Evolutionary conservation across 345 rosid genomes (phyloP), one percentile per base, ranked within the genome.

Genomic region (Cochlearia excelsa): DNA sequence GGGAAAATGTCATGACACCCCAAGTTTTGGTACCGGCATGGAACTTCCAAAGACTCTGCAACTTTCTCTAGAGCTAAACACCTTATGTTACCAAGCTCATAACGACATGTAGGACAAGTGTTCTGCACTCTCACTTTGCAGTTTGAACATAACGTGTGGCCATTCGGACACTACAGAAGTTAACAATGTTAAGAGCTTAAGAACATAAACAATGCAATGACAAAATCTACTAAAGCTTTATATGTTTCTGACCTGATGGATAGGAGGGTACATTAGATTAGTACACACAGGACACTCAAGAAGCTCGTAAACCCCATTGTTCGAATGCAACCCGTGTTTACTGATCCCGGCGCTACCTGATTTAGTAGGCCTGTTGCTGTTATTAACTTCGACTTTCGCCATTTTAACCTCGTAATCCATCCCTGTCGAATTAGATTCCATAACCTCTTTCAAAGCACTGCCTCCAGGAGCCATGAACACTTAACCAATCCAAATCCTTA

Each of bases 31-130:
- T 84, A 82, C 63, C 78, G 84, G 78, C 98, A 88, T 30, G 96
- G 87, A 51, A 88, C 83, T 68, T 88, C 95, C 51, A 92, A 68
- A 2, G 98, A 86, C 61, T 83, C 92, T 0, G 96, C 98, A 46
- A 91, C 90, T 76, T 86, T 91, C 79, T 91, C 98, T 51, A 91
- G 70, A 50, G 90, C 98, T 80, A 91, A 74, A 68, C 98, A 91
- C 69, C 96, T 77, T 69, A 91, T 91, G 70, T 88, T 86, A 50
- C 98, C 98, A 58, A 91, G 95, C 72, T 86, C 96, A 51, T 77
- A 76, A 6, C 90, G 85, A 77, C 98, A 91, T 49, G 95, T 86
- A 26, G 95, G 98, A 66, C 98, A 91, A 3, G 78, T 69, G 71
- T 84, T 91, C 65, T 79, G 84, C 26, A 87, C 84, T 70, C 94